Evolutionary conservation across 192 early-diverging fungal species (phyloP).

Genomic region (Coemansia sp.): DNA sequence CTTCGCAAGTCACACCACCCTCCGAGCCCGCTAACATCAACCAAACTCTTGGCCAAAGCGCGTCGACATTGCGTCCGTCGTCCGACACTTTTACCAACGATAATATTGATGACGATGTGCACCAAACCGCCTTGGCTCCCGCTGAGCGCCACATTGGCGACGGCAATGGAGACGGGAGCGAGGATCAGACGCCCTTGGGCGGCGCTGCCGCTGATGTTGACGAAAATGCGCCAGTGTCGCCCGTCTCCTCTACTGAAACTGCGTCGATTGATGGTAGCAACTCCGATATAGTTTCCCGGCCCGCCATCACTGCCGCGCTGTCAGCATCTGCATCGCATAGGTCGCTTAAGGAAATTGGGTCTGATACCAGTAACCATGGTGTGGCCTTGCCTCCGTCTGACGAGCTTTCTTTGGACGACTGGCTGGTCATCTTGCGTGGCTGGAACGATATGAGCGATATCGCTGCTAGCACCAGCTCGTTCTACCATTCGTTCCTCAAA

Average conservation of each 20-base stretch:
- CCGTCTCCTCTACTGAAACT: constrained; percentile 30
- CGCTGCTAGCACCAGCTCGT: constrained; percentile 16
- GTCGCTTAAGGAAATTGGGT: constrained; percentile 31
- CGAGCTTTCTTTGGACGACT: constrained; percentile 49
- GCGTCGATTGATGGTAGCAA: constrained; percentile 27
- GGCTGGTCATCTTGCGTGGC: constrained; percentile 45
- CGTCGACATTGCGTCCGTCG: constrained; percentile 46
- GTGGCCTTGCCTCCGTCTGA: constrained; percentile 6
- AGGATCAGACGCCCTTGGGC: neutral
- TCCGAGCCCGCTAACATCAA: constrained; percentile 9
- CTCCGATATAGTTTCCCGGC: constrained; percentile 8
- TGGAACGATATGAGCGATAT: constrained; percentile 46
- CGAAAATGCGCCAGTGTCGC: constrained; percentile 14
- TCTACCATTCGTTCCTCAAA: constrained; percentile 46
- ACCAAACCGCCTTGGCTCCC: neutral
- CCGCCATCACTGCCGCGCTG: constrained; percentile 16
- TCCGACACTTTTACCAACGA: constrained; percentile 44
- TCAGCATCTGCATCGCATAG: constrained; percentile 22
- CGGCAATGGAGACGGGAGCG: constrained; percentile 1
- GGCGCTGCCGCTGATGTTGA: constrained; percentile 7
- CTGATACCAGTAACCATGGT: constrained; percentile 2
- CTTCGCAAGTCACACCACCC: constrained; percentile 1
- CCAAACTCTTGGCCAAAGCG: constrained; percentile 37
- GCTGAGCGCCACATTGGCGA: neutral
- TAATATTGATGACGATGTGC: neutral